Base-by-base conservation (phyloP, 768 basidiomycete genomes). In the Auricularia heimuer region DNA sequence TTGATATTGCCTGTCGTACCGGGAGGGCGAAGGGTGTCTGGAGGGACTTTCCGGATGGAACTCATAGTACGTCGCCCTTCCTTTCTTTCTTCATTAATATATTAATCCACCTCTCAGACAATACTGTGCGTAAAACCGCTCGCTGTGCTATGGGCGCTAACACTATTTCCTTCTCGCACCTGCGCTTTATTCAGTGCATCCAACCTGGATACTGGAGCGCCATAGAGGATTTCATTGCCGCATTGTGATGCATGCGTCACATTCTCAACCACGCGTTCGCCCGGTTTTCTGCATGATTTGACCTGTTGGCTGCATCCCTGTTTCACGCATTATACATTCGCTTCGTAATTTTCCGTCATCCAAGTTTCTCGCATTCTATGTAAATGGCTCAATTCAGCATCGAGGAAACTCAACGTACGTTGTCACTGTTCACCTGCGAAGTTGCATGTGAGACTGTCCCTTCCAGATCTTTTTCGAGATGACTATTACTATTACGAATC, bases 121-220 rank as follows among this genome's bases (percentile, higher is more conserved):
- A 68, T 35, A 68, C 67, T 67, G 39, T 42, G 39, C 82, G 84
- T 73, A 85, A 0, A 29, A 29, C 29, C 29, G 29, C 29, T 29
- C 29, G 29, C 29, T 29, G 29, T 29, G 29, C 2, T 29, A 29
- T 29, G 29, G 3, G 29, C 29, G 29, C 29, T 29, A 29, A 29
- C 3, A 3, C 29, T 83, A 0, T 42, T 42, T 42, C 8, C 12
- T 42, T 42, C 39, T 7, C 7, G 39, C 8, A 42, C 39, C 2
- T 14, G 12, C 39, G 12, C 39, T 42, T 14, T 42, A 14, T 29
- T 7, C 39, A 42, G 39, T 84, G 82, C 65, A 71, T 80, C 18
- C 83, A 83, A 65, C 77, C 75, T 4, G 83, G 82, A 8, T 85
- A 85, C 66, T 85, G 83, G 83, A 71, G 70, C 1, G 78, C 78